A percentile compares a stretch with the other conserved stretches of the same genome.
These are phyloP conservation scores for Aspergillus phoenicis DNA, from an alignment of 2,329 filamentous ascomycete genomes.

Conservation along the genomic window DNA sequence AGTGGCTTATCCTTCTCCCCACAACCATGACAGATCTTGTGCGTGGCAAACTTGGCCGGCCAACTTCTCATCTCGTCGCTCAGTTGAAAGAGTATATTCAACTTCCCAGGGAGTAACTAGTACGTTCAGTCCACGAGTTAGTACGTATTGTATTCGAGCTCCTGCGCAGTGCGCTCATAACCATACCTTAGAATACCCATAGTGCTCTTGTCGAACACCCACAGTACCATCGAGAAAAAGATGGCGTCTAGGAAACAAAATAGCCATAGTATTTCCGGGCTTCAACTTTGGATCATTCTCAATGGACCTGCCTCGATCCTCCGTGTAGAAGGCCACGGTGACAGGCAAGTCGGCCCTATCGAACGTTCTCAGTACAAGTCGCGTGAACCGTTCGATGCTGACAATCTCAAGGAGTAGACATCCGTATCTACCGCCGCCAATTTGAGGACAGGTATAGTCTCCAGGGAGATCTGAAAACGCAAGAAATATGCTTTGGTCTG, in stretches of 20 bases:
- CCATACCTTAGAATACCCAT: neutral
- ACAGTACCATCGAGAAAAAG: neutral
- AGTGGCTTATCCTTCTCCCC: neutral
- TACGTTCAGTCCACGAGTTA: neutral
- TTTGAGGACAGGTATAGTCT: neutral
- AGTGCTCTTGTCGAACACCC: neutral
- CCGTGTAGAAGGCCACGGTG: neutral
- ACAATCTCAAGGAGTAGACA: conserved; percentile 2
- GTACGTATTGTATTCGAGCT: neutral
- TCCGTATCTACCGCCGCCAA: neutral
- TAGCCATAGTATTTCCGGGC: neutral
- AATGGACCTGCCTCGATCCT: neutral
- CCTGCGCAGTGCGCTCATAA: neutral
- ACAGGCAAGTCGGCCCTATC: neutral
- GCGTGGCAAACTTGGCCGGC: neutral
- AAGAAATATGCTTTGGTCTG: neutral
- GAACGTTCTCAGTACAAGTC: neutral
- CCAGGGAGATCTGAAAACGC: neutral
- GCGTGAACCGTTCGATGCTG: neutral
- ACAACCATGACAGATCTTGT: conserved; percentile 1
- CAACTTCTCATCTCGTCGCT: neutral
- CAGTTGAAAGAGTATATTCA: neutral
- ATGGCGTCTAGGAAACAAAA: neutral
- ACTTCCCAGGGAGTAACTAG: neutral
- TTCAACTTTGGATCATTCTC: neutral